Conservation (phyloP, 257 asterid species). For the Solanum medicagineum region DNA sequence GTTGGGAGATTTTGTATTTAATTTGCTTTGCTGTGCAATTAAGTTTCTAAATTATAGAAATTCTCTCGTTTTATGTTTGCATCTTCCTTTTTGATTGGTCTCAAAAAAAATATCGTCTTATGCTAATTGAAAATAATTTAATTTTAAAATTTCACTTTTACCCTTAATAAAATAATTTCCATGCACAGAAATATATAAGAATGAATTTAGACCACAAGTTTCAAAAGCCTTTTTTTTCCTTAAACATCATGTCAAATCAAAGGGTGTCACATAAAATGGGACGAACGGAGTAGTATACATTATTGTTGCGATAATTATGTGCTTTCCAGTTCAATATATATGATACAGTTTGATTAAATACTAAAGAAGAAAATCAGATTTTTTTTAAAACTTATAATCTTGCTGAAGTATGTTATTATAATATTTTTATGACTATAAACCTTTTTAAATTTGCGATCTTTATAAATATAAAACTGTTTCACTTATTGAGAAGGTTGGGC, state of each 20-base stretch:
- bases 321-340: background rate
- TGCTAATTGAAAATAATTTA: too few species aligned
- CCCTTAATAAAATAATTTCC: too few species aligned
- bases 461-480: background rate
- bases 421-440: background rate
- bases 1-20: background rate
- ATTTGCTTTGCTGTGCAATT: background rate
- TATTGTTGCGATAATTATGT: background rate
- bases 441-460: background rate
- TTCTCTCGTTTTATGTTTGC: too few species aligned
- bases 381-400: background rate
- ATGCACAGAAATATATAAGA: too few species aligned
- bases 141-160: too few species aligned
- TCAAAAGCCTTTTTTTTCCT: too few species aligned
- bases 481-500: background rate
- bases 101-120: too few species aligned
- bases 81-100: fast-evolving
- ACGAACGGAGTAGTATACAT: background rate
- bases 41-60: too few species aligned
- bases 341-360: background rate
- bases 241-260: too few species aligned
- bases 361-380: too few species aligned
- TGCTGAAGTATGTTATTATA: background rate
- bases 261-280: too few species aligned
- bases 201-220: too few species aligned